Evolutionary conservation across 306 rosid species (phyloP).

Genomic region (Trifolium fragiferum): DNA sequence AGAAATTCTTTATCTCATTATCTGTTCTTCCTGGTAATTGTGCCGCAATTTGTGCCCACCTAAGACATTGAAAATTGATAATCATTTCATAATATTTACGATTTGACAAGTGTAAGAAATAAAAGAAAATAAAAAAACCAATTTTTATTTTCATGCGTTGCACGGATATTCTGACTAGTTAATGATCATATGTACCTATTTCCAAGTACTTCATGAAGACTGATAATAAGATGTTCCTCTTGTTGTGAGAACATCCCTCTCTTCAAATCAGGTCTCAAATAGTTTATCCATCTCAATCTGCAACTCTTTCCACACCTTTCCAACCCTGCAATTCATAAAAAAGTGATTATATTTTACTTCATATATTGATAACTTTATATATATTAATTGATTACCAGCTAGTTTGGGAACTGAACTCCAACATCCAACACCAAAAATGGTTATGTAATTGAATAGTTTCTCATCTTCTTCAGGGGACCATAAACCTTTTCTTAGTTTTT

Average conservation of each 20-base stretch:
- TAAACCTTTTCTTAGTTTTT: slow-evolving; percentile 84
- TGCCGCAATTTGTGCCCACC: slow-evolving; percentile 98
- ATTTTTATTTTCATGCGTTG: too few species aligned
- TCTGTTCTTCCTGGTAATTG: slow-evolving; percentile 95
- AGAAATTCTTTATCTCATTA: slow-evolving; percentile 89
- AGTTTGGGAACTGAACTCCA: slow-evolving; percentile 97
- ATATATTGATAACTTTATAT: background rate
- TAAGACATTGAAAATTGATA: slow-evolving; percentile 30
- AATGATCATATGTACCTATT: slow-evolving; percentile 57
- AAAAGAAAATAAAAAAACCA: too few species aligned
- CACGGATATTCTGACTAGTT: too few species aligned
- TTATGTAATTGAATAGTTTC: slow-evolving; percentile 90
- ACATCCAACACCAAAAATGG: slow-evolving; percentile 88
- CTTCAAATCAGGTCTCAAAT: slow-evolving; percentile 92
- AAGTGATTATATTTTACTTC: background rate
- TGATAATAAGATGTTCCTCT: slow-evolving; percentile 81
- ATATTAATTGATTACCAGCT: slow-evolving; percentile 58
- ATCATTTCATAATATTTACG: background rate
- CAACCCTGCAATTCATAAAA: slow-evolving; percentile 60
- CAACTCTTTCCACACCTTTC: slow-evolving; percentile 98
- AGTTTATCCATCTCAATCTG: slow-evolving; percentile 94
- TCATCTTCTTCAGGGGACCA: slow-evolving; percentile 99
- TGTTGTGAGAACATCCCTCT: slow-evolving; percentile 91
- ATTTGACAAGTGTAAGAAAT: too few species aligned
- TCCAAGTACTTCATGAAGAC: slow-evolving; percentile 88